These are phyloP conservation scores for Protostelium mycophagum DNA, from an alignment of 78 protist species.

Conservation along the genomic window DNA sequence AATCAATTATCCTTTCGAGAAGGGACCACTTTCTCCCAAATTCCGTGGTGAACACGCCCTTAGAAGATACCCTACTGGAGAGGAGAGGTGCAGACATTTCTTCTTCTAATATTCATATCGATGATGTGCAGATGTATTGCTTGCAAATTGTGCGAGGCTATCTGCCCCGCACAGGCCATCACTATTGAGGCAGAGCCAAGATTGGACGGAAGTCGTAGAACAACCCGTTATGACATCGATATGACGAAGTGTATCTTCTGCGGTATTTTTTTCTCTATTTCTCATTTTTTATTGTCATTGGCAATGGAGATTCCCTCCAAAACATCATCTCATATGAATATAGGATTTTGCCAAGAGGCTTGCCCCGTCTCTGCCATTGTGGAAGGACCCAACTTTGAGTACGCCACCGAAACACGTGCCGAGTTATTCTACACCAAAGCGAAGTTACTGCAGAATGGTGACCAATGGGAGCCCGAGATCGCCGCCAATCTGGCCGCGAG, in stretches of 20 bases:
- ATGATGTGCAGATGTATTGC: conserved; percentile 85
- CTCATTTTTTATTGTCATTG: not conserved
- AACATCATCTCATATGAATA: conserved; percentile 73
- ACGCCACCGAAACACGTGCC: conserved; percentile 82
- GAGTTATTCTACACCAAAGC: conserved; percentile 90
- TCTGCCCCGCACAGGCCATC: conserved; percentile 94
- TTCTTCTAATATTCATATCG: not conserved
- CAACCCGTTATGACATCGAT: conserved; percentile 82
- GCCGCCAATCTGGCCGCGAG: conserved; percentile 77
- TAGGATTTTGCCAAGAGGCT: conserved; percentile 78
- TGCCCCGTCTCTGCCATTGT: conserved; percentile 95
- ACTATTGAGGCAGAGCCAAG: conserved; percentile 92
- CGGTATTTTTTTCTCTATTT: conserved; percentile 26
- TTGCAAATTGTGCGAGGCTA: conserved; percentile 89
- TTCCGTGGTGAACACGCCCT: conserved; percentile 94
- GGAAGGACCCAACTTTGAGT: conserved; percentile 93
- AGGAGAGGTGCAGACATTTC: conserved; percentile 34
- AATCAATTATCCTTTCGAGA: conserved; percentile 86
- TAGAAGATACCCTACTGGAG: conserved; percentile 80
- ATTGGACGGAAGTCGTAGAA: conserved; percentile 84
- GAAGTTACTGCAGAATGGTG: conserved; percentile 84
- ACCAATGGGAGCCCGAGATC: conserved; percentile 89
- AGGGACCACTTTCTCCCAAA: conserved; percentile 82
- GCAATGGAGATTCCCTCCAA: not conserved
- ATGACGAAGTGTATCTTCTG: conserved; percentile 95